phyloP scores from a whole-genome alignment of 805 yeast species.

The Kuraishia cidri region DNA sequence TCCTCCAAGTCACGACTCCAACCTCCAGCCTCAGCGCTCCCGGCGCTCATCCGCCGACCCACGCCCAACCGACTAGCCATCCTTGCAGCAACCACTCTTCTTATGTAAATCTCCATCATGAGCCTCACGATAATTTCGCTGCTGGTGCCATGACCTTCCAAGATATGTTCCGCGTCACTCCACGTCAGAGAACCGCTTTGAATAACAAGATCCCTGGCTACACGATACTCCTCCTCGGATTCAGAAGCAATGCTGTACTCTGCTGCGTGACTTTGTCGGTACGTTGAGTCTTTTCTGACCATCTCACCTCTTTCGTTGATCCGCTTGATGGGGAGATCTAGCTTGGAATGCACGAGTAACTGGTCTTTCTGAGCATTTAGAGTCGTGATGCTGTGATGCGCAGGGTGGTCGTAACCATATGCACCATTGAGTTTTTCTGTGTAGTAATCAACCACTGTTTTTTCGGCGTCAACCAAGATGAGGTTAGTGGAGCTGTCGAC shows the following conservation, averaged over 20 bases:
- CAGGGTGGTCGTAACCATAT: neutral
- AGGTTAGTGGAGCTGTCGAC: slow-evolving; percentile 5
- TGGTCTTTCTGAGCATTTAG: neutral
- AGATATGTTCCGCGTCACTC: slow-evolving; percentile 17
- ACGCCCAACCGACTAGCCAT: slow-evolving; percentile 12
- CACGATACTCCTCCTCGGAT: neutral
- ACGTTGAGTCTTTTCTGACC: no score
- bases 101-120: slow-evolving; percentile 19
- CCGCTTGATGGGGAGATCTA: neutral
- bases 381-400: no score
- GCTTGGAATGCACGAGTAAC: neutral
- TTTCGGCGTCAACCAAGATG: slow-evolving; percentile 8
- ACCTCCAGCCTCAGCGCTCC: no score
- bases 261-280: neutral
- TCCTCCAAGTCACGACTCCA: slow-evolving; percentile 5
- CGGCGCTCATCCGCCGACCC: slow-evolving; percentile 13
- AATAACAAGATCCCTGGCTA: slow-evolving; percentile 11
- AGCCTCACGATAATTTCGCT: slow-evolving; percentile 11
- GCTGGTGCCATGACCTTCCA: slow-evolving; percentile 16
- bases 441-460: slow-evolving; percentile 8
- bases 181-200: no score
- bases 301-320: no score
- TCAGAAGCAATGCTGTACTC: neutral
- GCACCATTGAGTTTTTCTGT: neutral
- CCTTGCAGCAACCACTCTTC: slow-evolving; percentile 20